A percentile compares a stretch with the other conserved stretches of the same genome.
Evolutionary conservation across 2,329 filamentous ascomycete species (phyloP).

Genomic region (Xylariaceae sp.): DNA sequence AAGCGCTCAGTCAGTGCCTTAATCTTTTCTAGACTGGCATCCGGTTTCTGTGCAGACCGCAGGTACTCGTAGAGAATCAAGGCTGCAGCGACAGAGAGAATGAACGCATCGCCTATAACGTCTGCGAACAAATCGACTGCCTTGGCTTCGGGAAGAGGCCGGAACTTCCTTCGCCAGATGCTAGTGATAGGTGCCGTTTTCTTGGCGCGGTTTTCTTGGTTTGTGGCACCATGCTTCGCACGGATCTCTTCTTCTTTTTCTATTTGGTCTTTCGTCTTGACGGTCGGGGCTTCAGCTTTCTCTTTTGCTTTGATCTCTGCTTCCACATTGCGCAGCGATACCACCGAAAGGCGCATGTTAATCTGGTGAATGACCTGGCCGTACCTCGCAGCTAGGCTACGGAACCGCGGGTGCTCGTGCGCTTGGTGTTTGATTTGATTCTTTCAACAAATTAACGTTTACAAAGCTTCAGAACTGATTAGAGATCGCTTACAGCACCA

Average conservation of each 20-base stretch:
- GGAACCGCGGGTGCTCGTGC: conserved; percentile 60
- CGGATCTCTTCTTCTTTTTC: conserved; percentile 49
- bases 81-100: conserved; percentile 53
- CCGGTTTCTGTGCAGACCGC: conserved; percentile 56
- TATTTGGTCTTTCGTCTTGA: conserved; percentile 60
- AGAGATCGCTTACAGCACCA: conserved; percentile 52
- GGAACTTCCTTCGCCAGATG: conserved; percentile 60
- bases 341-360: conserved; percentile 62
- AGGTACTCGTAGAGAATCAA: conserved; percentile 61
- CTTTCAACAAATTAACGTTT: conserved; percentile 33
- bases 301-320: conserved; percentile 58
- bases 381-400: conserved; percentile 56
- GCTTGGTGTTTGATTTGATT: conserved; percentile 64
- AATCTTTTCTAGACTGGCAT: conserved; percentile 51
- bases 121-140: conserved; percentile 65
- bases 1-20: conserved; percentile 46
- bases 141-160: conserved; percentile 59
- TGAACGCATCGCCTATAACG: conserved; percentile 61
- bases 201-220: conserved; percentile 27
- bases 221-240: conserved; percentile 39
- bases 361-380: conserved; percentile 63
- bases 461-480: neutral
- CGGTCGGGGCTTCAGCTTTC: conserved; percentile 59
- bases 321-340: conserved; percentile 53
- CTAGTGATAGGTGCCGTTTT: conserved; percentile 39